Conservation (phyloP, 192 early-diverging fungal species). For the Diversispora epigaea region DNA sequence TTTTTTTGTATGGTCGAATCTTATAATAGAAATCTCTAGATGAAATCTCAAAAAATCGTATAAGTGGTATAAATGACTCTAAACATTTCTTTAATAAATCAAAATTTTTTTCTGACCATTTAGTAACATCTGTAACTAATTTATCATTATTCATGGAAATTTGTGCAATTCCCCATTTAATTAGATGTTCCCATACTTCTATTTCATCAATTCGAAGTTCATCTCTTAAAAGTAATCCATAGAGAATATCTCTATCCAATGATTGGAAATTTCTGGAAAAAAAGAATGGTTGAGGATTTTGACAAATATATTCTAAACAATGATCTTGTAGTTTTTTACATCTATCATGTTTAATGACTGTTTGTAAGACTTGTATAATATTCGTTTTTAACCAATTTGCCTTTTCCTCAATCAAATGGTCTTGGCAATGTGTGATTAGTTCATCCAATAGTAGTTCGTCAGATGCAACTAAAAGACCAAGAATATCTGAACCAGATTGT, state of each 20-base stretch:
- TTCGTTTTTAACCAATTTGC: background rate
- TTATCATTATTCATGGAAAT: background rate
- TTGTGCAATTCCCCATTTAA: slow-evolving; percentile 24
- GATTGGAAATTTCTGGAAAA: background rate
- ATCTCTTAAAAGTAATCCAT: background rate
- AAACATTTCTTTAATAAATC: background rate
- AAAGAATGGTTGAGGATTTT: slow-evolving; percentile 8
- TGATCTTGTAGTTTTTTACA: slow-evolving; percentile 9
- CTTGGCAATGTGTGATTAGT: slow-evolving; percentile 13
- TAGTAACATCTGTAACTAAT: background rate
- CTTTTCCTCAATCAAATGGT: slow-evolving; percentile 14
- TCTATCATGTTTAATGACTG: background rate
- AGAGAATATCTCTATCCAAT: background rate
- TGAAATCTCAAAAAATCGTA: slow-evolving; percentile 11
- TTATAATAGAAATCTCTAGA: background rate
- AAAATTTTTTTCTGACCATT: slow-evolving; percentile 10
- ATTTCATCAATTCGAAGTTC: slow-evolving; percentile 14
- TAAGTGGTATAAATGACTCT: slow-evolving; percentile 4
- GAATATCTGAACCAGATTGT: background rate
- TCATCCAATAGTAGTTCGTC: slow-evolving; percentile 6
- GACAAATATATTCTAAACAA: slow-evolving; percentile 12
- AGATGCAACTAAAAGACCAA: slow-evolving; percentile 9
- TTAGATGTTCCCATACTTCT: slow-evolving; percentile 13
- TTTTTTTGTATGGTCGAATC: slow-evolving; percentile 7
- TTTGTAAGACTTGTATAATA: background rate